Conservation (phyloP, 192 early-diverging fungal genomes). For the Backusella circina region DNA sequence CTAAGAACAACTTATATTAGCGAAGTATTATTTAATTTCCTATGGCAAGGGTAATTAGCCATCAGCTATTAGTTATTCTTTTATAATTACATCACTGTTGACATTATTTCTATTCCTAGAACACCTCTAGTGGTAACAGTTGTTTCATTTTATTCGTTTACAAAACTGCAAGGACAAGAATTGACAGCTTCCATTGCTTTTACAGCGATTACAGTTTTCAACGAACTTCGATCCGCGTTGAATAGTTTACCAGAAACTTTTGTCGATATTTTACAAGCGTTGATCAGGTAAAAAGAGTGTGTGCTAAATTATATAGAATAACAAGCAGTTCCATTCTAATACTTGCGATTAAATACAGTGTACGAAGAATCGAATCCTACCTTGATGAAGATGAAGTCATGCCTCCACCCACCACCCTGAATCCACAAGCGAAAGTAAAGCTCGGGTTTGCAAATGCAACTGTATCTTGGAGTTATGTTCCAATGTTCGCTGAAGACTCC, state of each 20-base stretch:
- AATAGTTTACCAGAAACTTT: conserved; percentile 37
- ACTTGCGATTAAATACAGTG: conserved; percentile 14
- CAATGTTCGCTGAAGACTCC: not conserved
- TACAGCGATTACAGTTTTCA: conserved; percentile 64
- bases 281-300: conserved; percentile 17
- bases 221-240: conserved; percentile 42
- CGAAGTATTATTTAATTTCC: conserved; percentile 27
- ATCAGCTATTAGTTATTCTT: not conserved
- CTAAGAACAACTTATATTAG: conserved; percentile 11
- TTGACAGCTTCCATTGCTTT: conserved; percentile 66
- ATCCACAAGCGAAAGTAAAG: not conserved
- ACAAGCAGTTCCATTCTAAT: not conserved
- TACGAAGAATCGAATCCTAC: conserved; percentile 67
- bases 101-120: conserved; percentile 13
- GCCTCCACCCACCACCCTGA: conserved; percentile 29
- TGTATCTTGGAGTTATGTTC: conserved; percentile 37
- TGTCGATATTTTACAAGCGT: conserved; percentile 14
- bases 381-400: conserved; percentile 73
- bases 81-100: not conserved
- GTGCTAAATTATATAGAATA: not conserved
- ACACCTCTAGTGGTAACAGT: conserved; percentile 58
- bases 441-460: conserved; percentile 47
- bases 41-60: conserved; percentile 43
- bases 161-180: conserved; percentile 49
- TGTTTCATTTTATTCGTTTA: conserved; percentile 57